Percentiles rank a stretch among this genome's conserved stretches.
These are phyloP conservation scores for Colletotrichum theobromicola DNA, from an alignment of 2,329 filamentous ascomycete genomes.

Conservation along the genomic window DNA sequence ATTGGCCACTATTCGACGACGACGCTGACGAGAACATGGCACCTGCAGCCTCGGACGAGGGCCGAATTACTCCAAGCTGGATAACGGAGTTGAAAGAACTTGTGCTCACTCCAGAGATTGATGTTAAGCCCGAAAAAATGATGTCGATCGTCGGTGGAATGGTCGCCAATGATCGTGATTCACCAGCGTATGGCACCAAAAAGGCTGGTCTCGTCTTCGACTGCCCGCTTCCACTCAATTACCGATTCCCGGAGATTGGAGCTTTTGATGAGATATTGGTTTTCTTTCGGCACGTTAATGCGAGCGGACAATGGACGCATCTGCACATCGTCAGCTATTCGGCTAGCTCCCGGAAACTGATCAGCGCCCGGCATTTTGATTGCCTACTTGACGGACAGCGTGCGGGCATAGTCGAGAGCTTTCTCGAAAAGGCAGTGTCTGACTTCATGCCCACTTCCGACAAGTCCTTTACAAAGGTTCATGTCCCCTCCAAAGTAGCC, in stretches of 20 bases:
- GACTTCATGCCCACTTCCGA: background rate
- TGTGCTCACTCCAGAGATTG: background rate
- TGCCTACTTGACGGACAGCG: background rate
- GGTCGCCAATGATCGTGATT: accelerated
- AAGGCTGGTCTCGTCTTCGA: background rate
- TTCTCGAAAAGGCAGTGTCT: background rate
- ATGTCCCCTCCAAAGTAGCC: background rate
- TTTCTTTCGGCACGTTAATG: background rate
- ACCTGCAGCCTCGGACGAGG: background rate
- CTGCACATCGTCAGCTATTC: background rate
- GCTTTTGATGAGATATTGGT: background rate
- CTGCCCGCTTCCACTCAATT: background rate
- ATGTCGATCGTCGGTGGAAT: accelerated
- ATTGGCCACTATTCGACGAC: background rate
- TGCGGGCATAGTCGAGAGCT: background rate
- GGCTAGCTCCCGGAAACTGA: background rate
- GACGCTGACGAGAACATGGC: background rate
- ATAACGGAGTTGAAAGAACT: background rate
- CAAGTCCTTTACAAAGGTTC: accelerated
- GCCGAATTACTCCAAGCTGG: background rate
- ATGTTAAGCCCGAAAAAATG: background rate
- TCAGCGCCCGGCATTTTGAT: background rate
- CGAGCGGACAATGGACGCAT: background rate
- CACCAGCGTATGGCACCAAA: background rate
- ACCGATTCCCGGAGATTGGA: background rate